phyloP scores from a whole-genome alignment of 257 asterid species.

The Fraxinus excelsior region DNA sequence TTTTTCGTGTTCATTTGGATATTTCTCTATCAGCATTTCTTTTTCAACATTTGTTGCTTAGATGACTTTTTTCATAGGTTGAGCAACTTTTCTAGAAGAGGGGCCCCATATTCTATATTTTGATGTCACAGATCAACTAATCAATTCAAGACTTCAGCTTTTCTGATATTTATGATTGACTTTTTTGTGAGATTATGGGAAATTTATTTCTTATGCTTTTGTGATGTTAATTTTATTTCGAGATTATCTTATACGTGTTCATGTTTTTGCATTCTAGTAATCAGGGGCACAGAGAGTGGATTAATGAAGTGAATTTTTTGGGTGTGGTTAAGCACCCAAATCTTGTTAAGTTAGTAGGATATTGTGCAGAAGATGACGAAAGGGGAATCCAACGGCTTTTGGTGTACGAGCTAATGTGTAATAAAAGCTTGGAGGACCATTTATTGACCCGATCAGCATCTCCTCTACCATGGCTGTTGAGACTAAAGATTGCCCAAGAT shows the following conservation, averaged over 20 bases:
- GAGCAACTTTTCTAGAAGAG: not conserved
- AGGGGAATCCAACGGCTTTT: conserved; percentile 93
- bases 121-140: not conserved
- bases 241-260: conserved; percentile 27
- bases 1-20: not conserved
- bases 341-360: conserved; percentile 86
- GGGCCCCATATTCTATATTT: conserved; percentile 1
- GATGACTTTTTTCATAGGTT: not conserved
- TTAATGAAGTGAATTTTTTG: conserved; percentile 79
- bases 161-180: not conserved
- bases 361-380: conserved; percentile 94
- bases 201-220: not conserved
- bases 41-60: not conserved
- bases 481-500: conserved; percentile 83
- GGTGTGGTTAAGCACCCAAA: conserved; percentile 88
- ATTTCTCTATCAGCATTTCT: not conserved
- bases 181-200: not conserved
- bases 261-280: conserved; percentile 62
- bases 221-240: too few relatives aligned
- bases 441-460: conserved; percentile 55
- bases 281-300: conserved; percentile 99
- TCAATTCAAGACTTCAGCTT: not conserved
- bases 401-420: conserved; percentile 85
- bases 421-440: conserved; percentile 91
- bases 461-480: conserved; percentile 72